Base-by-base conservation (phyloP, 345 rosid genomes). In the Ricinus communis region DNA sequence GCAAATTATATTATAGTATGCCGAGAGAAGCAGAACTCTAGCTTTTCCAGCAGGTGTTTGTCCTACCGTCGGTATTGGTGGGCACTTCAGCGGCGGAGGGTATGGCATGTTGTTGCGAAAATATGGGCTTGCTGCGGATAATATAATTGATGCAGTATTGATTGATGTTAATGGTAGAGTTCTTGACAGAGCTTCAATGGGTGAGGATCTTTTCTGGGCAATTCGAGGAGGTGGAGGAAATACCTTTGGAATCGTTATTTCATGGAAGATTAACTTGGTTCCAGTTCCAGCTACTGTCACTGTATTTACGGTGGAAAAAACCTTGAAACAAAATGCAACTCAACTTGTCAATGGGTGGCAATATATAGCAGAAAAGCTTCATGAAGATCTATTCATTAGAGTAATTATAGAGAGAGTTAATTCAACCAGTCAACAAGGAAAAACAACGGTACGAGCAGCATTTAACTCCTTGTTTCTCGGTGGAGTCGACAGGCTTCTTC, bases 21-120 rank as follows among this genome's bases (percentile, higher is more conserved):
- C 59, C 11, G 38, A 71, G 51, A 71, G 61, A 24, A 71, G 67
- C 36, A 50, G 59, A 38, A 61, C 31, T 49, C 60, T 61, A 8
- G 78, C 65, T 41, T 65, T 78, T 41, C 71, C 81, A 0, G 78
- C 78, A 0, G 81, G 81, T 3, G 18, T 38, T 59, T 78, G 75
- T 21, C 68, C 74, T 2, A 69, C 66, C 1, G 46, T 70, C 0
- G 81, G 78, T 0, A 71, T 73, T 25, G 81, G 77, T 0, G 81
- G 81, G 18, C 81, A 78, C 51, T 45, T 78, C 18, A 63, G 77
- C 11, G 77, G 77, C 3, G 77, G 71, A 22, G 81, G 77, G 14
- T 60, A 33, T 18, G 74, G 74, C 15, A 33, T 33, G 57, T 22
- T 71, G 59, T 5, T 71, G 36, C 66, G 67, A 5, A 78, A 70